These are phyloP conservation scores for Apiospora pterosperma DNA, from an alignment of 2,329 filamentous ascomycete genomes.

Conservation along the genomic window DNA sequence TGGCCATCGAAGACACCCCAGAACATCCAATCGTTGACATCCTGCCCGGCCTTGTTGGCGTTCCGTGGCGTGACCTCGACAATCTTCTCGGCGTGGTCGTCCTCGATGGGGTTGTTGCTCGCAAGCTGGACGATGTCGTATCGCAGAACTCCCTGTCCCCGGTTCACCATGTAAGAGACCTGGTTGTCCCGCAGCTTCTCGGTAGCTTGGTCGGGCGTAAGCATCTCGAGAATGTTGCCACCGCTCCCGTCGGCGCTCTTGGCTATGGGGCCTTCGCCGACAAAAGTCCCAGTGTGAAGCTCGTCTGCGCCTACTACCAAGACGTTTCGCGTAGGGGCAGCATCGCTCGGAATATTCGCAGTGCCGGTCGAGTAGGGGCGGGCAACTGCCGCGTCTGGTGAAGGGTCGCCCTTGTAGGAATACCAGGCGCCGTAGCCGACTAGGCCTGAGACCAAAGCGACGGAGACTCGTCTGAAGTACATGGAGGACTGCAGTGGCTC, in stretches of 20 bases:
- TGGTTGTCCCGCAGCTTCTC: slow-evolving; percentile 85
- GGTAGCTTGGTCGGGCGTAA: slow-evolving; percentile 91
- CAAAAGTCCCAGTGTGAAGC: slow-evolving; percentile 82
- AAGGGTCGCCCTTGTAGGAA: slow-evolving; percentile 52
- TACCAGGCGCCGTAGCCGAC: slow-evolving; percentile 78
- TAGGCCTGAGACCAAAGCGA: slow-evolving; percentile 65
- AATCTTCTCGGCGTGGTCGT: slow-evolving; percentile 97
- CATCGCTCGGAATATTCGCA: slow-evolving; percentile 31
- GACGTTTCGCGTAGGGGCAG: slow-evolving; percentile 59
- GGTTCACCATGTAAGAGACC: slow-evolving; percentile 84
- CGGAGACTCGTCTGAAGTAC: slow-evolving; percentile 67
- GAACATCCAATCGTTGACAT: slow-evolving; percentile 94
- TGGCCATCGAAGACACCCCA: slow-evolving; percentile 95
- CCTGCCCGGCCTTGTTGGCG: slow-evolving; percentile 36
- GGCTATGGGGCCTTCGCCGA: slow-evolving; percentile 80
- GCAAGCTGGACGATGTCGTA: slow-evolving; percentile 94
- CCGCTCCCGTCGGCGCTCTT: slow-evolving; percentile 86
- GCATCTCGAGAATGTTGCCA: slow-evolving; percentile 87
- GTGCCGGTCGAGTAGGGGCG: slow-evolving; percentile 41
- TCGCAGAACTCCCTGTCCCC: slow-evolving; percentile 86
- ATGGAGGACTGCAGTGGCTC: slow-evolving; percentile 65
- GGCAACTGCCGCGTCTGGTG: slow-evolving; percentile 31
- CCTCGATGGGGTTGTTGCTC: slow-evolving; percentile 96
- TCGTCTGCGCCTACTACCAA: slow-evolving; percentile 88
- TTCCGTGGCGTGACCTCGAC: slow-evolving; percentile 74